Evolutionary conservation across 2,329 filamentous ascomycete genomes (phyloP), one percentile per base, ranked within the genome.

Genomic region (Davidsoniella australis): DNA sequence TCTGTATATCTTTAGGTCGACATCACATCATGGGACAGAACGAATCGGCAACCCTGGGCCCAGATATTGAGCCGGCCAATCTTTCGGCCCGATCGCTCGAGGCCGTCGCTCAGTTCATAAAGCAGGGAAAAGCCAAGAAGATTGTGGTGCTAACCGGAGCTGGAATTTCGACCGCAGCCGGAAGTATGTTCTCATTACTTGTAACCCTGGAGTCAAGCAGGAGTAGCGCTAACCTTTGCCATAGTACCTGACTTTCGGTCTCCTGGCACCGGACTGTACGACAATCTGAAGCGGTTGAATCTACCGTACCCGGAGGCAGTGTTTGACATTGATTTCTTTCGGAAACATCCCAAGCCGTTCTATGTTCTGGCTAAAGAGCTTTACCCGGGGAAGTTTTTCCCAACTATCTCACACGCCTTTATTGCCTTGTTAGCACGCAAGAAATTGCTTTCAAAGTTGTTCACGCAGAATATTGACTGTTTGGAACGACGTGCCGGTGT

Each of bases 401-500:
- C 91, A 0, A 98, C 91, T 1, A 70, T 96, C 49, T 83, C 87
- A 2, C 91, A 98, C 65, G 81, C 77, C 36, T 98, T 98, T 64
- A 80, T 98, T 58, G 73, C 78, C 12, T 69, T 98, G 20, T 76
- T 96, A 14, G 75, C 88, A 51, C 69, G 79, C 53, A 94, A 93
- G 65, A 78, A 76, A 3, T 68, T 89, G 39, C 68, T 98, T 20
- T 68, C 82, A 56, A 91, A 87, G 69, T 75, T 91, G 48, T 98
- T 96, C 63, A 95, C 91, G 0, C 91, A 98, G 61, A 98, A 98
- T 60, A 96, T 98, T 56, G 91, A 98, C 66, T 94, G 87, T 58
- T 72, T 98, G 10, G 91, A 98, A 65, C 77, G 88, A 18, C 73
- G 76, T 56, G 91, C 89, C 10, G 91, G 91, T 23, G 79, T 98